phyloP scores from a whole-genome alignment of 805 yeast genomes.

The Monosporozyma yasuniensis region DNA sequence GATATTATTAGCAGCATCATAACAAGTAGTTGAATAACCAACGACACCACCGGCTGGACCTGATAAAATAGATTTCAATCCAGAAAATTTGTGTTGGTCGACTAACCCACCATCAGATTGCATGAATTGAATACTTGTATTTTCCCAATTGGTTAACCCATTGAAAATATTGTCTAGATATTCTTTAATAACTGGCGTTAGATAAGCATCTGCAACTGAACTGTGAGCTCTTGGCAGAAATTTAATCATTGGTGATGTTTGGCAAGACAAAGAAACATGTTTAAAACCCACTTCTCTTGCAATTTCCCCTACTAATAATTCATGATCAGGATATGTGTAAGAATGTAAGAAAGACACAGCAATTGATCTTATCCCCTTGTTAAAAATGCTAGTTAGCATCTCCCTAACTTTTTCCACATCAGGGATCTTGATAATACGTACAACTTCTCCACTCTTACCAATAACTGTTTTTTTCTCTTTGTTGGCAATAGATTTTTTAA shows the following conservation, averaged over 20 bases:
- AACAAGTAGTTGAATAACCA: slow-evolving; percentile 82
- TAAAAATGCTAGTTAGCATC: slow-evolving; percentile 38
- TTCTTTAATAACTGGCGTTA: slow-evolving; percentile 67
- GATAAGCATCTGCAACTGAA: slow-evolving; percentile 71
- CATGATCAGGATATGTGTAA: slow-evolving; percentile 67
- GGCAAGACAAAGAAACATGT: slow-evolving; percentile 59
- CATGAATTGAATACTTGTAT: slow-evolving; percentile 69
- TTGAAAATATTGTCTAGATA: slow-evolving; percentile 52
- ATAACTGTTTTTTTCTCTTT: slow-evolving; percentile 27
- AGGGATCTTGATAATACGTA: slow-evolving; percentile 48
- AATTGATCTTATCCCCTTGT: slow-evolving; percentile 54
- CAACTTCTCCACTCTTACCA: slow-evolving; percentile 63
- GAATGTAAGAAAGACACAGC: slow-evolving; percentile 69
- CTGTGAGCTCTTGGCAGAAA: slow-evolving; percentile 69
- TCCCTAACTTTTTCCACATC: slow-evolving; percentile 36
- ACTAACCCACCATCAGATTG: slow-evolving; percentile 95
- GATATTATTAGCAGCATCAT: slow-evolving; percentile 39
- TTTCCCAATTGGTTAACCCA: slow-evolving; percentile 47
- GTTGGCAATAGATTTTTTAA: slow-evolving; percentile 19
- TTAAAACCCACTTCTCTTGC: slow-evolving; percentile 61
- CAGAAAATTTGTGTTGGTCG: slow-evolving; percentile 75
- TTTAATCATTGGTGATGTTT: slow-evolving; percentile 72
- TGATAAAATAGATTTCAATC: slow-evolving; percentile 77
- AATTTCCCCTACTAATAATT: slow-evolving; percentile 44
- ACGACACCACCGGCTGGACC: slow-evolving; percentile 99